phyloP scores from a whole-genome alignment of 129 eudicot species.

The Escallonia herrerae region DNA sequence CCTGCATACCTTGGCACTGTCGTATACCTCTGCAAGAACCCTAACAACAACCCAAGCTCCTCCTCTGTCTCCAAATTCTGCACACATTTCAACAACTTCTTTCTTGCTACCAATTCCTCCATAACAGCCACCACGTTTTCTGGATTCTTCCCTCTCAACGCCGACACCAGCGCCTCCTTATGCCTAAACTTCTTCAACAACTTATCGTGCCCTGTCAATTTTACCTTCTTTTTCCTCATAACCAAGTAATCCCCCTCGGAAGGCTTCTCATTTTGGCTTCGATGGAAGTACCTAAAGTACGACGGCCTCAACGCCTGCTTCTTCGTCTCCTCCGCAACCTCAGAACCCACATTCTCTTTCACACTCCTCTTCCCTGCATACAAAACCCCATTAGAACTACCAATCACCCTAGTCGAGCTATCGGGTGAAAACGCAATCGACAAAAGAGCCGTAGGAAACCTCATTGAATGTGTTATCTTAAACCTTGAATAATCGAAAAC shows the following conservation, averaged over 20 bases:
- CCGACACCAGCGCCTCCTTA: conserved; percentile 77
- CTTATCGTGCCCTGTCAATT: conserved; percentile 75
- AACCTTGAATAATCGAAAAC: conserved; percentile 70
- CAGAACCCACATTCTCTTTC: conserved; percentile 28
- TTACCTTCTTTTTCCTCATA: conserved; percentile 65
- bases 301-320: conserved; percentile 66
- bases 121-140: conserved; percentile 79
- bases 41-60: conserved; percentile 67
- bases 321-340: conserved; percentile 29
- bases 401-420: conserved; percentile 64
- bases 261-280: conserved; percentile 82
- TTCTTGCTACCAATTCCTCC: conserved; percentile 90
- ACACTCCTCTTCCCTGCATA: conserved; percentile 68
- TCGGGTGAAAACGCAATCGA: conserved; percentile 80
- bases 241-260: conserved; percentile 69
- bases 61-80: conserved; percentile 54
- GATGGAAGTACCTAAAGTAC: conserved; percentile 64
- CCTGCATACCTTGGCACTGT: conserved; percentile 69
- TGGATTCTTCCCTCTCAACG: conserved; percentile 55
- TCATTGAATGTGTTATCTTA: conserved; percentile 73
- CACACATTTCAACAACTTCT: conserved; percentile 63
- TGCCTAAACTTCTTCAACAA: conserved; percentile 83
- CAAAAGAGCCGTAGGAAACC: conserved; percentile 60
- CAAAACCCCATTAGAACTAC: conserved; percentile 65
- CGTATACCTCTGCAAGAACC: conserved; percentile 64